Evolutionary conservation across 306 rosid genomes (phyloP).

Genomic region (Lathyrus tuberosus): DNA sequence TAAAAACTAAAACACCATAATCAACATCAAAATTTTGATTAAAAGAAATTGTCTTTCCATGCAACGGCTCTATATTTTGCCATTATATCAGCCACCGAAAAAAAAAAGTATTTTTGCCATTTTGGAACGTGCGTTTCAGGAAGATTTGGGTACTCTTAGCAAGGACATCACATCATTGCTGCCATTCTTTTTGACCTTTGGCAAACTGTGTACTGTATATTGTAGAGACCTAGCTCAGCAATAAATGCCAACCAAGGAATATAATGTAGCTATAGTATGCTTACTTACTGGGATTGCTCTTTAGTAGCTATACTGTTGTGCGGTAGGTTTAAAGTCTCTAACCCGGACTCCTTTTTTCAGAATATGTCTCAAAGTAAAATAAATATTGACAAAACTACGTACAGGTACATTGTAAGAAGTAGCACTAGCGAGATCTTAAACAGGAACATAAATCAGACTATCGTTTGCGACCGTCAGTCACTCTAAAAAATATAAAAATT

Average conservation of each 20-base stretch:
- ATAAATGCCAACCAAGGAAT: no score
- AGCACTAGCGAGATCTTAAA: neutral
- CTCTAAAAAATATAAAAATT: no score
- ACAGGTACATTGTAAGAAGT: neutral
- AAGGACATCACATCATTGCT: constrained; percentile 2
- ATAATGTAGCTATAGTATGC: neutral
- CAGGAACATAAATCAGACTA: neutral
- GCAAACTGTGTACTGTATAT: no score
- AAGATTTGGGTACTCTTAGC: neutral
- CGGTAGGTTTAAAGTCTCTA: constrained; percentile 19
- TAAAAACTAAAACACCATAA: no score
- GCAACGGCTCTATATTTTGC: neutral
- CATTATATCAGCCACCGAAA: no score
- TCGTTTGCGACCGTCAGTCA: neutral
- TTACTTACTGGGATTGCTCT: neutral
- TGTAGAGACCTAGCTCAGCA: no score
- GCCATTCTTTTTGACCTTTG: no score
- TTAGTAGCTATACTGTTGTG: neutral
- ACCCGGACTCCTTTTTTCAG: constrained; percentile 39
- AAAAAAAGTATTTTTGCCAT: no score
- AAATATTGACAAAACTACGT: neutral
- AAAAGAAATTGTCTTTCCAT: neutral
- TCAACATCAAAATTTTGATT: neutral
- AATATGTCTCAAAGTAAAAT: neutral
- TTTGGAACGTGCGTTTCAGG: neutral